A percentile compares a stretch with the other conserved stretches of the same genome.
Conservation (phyloP, 495 filamentous ascomycete genomes). For the Gamarada debralockiae region DNA sequence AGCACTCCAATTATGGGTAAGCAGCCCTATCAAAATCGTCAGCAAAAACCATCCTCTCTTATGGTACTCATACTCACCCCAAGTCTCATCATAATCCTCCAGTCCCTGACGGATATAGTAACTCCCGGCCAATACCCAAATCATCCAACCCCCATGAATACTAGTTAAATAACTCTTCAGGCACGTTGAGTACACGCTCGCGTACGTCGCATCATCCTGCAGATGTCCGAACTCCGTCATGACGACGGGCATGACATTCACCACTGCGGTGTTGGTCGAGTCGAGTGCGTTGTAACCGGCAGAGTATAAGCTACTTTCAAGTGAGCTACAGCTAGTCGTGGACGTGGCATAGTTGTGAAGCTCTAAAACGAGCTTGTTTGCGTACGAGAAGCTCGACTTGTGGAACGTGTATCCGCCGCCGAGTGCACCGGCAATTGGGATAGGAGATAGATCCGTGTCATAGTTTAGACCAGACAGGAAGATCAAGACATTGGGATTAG, state of each 20-base stretch:
- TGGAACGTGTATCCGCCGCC: conserved; percentile 25
- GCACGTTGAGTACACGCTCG: conserved; percentile 29
- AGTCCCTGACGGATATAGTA: conserved; percentile 41
- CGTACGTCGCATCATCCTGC: conserved; percentile 18
- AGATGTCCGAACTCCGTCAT: conserved; percentile 37
- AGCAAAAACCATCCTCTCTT: not conserved
- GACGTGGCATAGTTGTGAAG: conserved; percentile 39
- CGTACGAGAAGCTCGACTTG: conserved; percentile 29
- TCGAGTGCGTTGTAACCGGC: conserved; percentile 34
- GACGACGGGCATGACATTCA: conserved; percentile 32
- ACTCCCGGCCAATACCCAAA: conserved; percentile 40
- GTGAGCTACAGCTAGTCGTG: conserved; percentile 28
- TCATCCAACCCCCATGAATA: conserved; percentile 31
- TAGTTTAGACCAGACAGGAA: conserved; percentile 59
- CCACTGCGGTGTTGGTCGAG: conserved; percentile 19
- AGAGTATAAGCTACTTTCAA: conserved; percentile 27
- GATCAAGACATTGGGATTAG: conserved; percentile 53
- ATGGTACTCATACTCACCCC: conserved; percentile 30
- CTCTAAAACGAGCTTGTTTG: conserved; percentile 40
- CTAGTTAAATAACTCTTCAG: conserved; percentile 8
- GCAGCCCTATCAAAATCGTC: conserved; percentile 18
- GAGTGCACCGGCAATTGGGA: conserved; percentile 29
- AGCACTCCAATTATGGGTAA: conserved; percentile 31
- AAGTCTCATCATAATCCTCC: conserved; percentile 40
- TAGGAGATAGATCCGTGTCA: conserved; percentile 50